Base-by-base conservation (phyloP, 2,329 filamentous ascomycete species). In the Phyllosticta capitalensis region DNA sequence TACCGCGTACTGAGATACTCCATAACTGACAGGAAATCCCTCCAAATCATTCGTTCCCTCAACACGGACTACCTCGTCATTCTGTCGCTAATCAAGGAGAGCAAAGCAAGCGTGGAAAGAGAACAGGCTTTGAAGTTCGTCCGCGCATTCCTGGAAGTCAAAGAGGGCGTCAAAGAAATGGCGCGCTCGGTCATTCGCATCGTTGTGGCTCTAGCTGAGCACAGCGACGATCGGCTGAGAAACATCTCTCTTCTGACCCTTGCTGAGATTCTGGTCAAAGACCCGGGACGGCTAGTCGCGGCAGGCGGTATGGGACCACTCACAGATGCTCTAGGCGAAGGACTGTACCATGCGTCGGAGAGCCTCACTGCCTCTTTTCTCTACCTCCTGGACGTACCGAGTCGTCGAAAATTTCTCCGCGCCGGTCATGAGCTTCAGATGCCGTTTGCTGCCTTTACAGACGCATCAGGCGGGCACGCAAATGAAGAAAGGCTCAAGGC, bases 111-210 rank as follows among this genome's bases (percentile, higher is more conserved):
- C 66, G 89, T 99, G 19, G 94, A 99, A 76, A 84, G 95, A 58
- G 94, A 99, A 72, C 94, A 99, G 74, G 94, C 94, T 12, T 78
- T 99, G 67, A 99, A 99, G 71, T 96, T 99, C 71, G 87, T 97
- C 24, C 85, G 94, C 61, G 90, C 92, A 9, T 99, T 99, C 68
- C 78, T 99, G 2, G 94, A 99, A 69, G 90, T 97, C 64, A 96
- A 96, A 69, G 90, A 91, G 63, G 94, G 94, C 10, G 86, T 95
- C 9, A 82, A 84, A 63, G 92, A 99, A 71, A 82, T 99, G 38
- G 95, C 94, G 1, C 83, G 89, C 61, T 87, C 90, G 0, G 85
- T 99, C 20, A 88, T 95, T 7, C 85, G 94, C 58, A 94, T 92
- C 6, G 86, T 99, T 60, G 90, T 94, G 30, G 89, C 94, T 4